phyloP scores from a whole-genome alignment of 2,329 filamentous ascomycete species.

The Fusarium sororula region DNA sequence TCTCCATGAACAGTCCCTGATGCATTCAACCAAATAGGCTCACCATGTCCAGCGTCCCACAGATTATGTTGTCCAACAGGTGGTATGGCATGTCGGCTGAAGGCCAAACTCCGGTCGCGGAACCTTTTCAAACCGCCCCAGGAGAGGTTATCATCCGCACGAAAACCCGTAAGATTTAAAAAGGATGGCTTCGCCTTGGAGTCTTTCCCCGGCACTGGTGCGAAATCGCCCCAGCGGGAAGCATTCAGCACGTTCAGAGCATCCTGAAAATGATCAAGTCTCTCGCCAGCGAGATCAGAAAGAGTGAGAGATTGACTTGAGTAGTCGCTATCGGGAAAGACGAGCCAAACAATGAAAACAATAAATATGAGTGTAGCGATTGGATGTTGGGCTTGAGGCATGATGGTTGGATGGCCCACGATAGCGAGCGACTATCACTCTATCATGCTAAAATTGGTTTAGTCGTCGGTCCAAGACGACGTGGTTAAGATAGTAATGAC shows the following conservation, averaged over 20 bases:
- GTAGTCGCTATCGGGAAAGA: constrained; percentile 51
- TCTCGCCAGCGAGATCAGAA: constrained; percentile 52
- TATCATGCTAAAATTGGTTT: constrained; percentile 35
- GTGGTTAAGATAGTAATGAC: background rate
- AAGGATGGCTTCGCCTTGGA: constrained; percentile 54
- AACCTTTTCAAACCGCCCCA: constrained; percentile 79
- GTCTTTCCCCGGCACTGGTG: constrained; percentile 50
- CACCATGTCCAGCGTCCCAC: constrained; percentile 51
- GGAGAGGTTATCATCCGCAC: constrained; percentile 75
- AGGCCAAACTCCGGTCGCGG: constrained; percentile 70
- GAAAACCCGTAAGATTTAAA: constrained; percentile 81
- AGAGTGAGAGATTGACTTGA: constrained; percentile 45
- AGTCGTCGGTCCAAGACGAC: constrained; percentile 16
- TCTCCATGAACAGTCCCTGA: constrained; percentile 80
- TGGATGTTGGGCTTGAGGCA: constrained; percentile 58
- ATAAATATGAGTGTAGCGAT: constrained; percentile 44
- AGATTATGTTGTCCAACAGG: constrained; percentile 53
- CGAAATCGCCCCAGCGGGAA: constrained; percentile 69
- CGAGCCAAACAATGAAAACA: constrained; percentile 52
- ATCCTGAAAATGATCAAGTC: constrained; percentile 61
- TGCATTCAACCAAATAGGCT: constrained; percentile 76
- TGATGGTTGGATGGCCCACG: constrained; percentile 46
- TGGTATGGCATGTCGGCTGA: constrained; percentile 62
- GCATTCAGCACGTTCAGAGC: constrained; percentile 64
- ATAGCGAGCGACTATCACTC: constrained; percentile 30